Evolutionary conservation across 2,329 filamentous ascomycete genomes (phyloP).

Genomic region (Aureobasidium sp.): DNA sequence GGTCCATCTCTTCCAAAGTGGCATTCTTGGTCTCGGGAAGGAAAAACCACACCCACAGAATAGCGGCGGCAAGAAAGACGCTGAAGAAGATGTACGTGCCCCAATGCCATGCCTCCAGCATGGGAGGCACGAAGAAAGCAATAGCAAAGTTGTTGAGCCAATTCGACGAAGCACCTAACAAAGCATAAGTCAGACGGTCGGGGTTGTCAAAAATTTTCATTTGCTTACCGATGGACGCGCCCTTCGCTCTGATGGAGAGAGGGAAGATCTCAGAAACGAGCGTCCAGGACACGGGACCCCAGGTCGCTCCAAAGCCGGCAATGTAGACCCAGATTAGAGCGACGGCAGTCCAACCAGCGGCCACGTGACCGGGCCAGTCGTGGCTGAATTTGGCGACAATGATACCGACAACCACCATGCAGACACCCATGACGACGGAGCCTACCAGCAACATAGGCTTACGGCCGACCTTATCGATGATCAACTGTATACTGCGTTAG

Average conservation of each 20-base stretch:
- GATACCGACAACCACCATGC: constrained; percentile 42
- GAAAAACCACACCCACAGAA: constrained; percentile 45
- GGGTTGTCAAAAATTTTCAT: background rate
- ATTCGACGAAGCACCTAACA: constrained; percentile 51
- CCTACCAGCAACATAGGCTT: constrained; percentile 45
- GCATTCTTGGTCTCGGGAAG: constrained; percentile 50
- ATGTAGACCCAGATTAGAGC: constrained; percentile 67
- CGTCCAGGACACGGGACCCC: constrained; percentile 67
- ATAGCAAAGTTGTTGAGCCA: constrained; percentile 30
- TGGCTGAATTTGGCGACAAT: constrained; percentile 5
- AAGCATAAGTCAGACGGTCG: constrained; percentile 28
- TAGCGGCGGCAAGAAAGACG: constrained; percentile 56
- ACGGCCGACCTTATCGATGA: constrained; percentile 62
- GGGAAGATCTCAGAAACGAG: constrained; percentile 70
- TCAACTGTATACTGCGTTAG: constrained; percentile 32
- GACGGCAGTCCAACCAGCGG: constrained; percentile 63
- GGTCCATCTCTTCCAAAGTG: constrained; percentile 38
- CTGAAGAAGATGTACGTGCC: constrained; percentile 69
- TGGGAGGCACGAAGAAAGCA: constrained; percentile 42
- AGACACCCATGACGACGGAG: constrained; percentile 9
- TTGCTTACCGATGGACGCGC: constrained; percentile 54
- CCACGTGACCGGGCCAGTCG: constrained; percentile 48
- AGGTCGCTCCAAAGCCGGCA: constrained; percentile 67
- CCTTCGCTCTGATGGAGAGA: constrained; percentile 61
- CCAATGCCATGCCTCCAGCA: constrained; percentile 58